phyloP scores from a whole-genome alignment of 1,139 yeast genomes.

The Blastobotrys malaysiensis region DNA sequence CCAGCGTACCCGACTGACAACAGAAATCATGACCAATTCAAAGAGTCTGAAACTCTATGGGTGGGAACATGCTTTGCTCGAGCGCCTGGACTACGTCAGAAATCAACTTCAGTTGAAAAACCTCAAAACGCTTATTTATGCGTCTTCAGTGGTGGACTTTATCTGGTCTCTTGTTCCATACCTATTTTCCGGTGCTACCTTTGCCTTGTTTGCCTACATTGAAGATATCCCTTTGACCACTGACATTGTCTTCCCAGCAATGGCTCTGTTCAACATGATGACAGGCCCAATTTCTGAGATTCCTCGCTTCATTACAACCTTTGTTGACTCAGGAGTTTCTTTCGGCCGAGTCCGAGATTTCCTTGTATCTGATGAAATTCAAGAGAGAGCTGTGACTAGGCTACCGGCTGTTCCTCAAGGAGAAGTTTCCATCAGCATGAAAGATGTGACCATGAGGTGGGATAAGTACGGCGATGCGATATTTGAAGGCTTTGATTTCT shows the following conservation, averaged over 20 bases:
- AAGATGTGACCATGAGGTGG: slow-evolving; percentile 48
- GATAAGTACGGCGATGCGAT: slow-evolving; percentile 10
- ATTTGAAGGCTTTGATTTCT: slow-evolving; percentile 39
- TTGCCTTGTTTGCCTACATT: slow-evolving; percentile 47
- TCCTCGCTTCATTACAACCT: slow-evolving; percentile 39
- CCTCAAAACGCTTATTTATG: slow-evolving; percentile 45
- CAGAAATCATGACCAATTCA: slow-evolving; percentile 58
- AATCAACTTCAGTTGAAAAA: slow-evolving; percentile 78
- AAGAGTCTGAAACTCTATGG: slow-evolving; percentile 68
- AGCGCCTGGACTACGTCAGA: slow-evolving; percentile 54
- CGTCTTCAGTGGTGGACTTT: slow-evolving; percentile 45
- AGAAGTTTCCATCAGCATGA: slow-evolving; percentile 38
- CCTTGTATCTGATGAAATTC: slow-evolving; percentile 48
- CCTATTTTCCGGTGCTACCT: slow-evolving; percentile 58
- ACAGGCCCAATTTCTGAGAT: slow-evolving; percentile 53
- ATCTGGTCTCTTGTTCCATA: slow-evolving; percentile 65
- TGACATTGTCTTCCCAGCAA: slow-evolving; percentile 68
- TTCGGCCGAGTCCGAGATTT: slow-evolving; percentile 51
- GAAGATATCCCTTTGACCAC: slow-evolving; percentile 52
- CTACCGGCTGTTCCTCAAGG: slow-evolving; percentile 33
- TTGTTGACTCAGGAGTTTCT: slow-evolving; percentile 60
- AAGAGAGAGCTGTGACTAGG: slow-evolving; percentile 36
- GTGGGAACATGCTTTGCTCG: slow-evolving; percentile 65
- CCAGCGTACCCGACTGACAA: slow-evolving; percentile 49
- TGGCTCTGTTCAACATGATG: slow-evolving; percentile 54